phyloP scores from a whole-genome alignment of 129 eudicot species.

The Flaveria trinervia region DNA sequence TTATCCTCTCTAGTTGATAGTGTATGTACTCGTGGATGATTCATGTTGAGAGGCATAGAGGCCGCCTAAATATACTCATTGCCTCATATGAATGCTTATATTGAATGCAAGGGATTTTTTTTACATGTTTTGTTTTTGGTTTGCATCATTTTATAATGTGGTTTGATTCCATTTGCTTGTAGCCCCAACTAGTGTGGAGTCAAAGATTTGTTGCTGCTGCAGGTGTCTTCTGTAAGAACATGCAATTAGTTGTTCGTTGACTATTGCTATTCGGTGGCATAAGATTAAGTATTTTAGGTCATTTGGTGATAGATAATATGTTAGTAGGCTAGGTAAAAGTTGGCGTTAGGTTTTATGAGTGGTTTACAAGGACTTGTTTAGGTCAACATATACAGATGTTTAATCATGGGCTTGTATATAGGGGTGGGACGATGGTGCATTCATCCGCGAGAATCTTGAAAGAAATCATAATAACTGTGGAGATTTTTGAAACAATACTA shows the following conservation, averaged over 20 bases:
- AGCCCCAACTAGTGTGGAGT: not conserved
- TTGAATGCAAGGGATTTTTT: not conserved
- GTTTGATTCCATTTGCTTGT: not conserved
- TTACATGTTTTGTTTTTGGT: too few species aligned
- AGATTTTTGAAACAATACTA: not conserved
- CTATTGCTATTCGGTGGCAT: not conserved
- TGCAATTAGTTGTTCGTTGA: not conserved
- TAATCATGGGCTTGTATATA: not conserved
- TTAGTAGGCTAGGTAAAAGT: constrained; percentile 2
- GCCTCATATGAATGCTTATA: not conserved
- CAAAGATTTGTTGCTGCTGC: not conserved
- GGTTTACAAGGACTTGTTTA: not conserved
- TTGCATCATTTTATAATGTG: not conserved
- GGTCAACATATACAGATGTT: not conserved
- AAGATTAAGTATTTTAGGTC: not conserved
- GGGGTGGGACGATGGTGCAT: not conserved
- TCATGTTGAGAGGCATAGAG: too few species aligned
- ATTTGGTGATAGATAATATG: too few species aligned
- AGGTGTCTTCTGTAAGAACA: not conserved
- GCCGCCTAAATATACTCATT: not conserved
- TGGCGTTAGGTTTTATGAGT: not conserved
- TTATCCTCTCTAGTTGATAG: not conserved
- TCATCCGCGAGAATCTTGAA: not conserved
- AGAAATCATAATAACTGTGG: not conserved
- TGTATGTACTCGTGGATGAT: not conserved